Evolutionary conservation across 2,329 filamentous ascomycete genomes (phyloP).

Genomic region (Colletotrichum theobromicola): DNA sequence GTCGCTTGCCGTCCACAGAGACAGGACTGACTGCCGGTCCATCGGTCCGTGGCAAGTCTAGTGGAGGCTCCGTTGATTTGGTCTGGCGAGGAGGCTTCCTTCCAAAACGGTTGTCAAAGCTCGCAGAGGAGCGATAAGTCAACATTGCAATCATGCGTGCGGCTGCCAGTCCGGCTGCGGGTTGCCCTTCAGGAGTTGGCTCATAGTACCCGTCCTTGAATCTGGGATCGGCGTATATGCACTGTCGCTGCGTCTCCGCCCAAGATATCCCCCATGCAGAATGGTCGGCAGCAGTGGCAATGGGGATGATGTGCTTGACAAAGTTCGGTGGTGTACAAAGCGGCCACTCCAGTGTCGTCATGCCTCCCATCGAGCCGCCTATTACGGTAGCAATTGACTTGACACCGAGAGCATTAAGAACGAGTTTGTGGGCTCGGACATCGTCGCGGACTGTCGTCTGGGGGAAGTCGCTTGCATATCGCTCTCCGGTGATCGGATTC

Average conservation of each 20-base stretch:
- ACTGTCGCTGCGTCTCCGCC: constrained; percentile 62
- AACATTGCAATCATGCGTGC: constrained; percentile 44
- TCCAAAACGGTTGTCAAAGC: constrained; percentile 40
- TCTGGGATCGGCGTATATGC: constrained; percentile 38
- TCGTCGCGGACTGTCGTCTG: constrained; percentile 73
- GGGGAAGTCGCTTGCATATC: constrained; percentile 58
- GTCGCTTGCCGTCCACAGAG: neutral
- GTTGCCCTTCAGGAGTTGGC: constrained; percentile 34
- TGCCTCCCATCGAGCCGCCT: constrained; percentile 64
- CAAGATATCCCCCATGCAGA: constrained; percentile 65
- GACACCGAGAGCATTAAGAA: constrained; percentile 60
- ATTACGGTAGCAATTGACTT: constrained; percentile 58
- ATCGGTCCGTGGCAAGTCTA: constrained; percentile 49
- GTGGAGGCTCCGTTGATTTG: constrained; percentile 26
- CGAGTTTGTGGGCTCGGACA: constrained; percentile 60
- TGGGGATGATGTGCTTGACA: constrained; percentile 57
- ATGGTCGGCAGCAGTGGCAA: constrained; percentile 60
- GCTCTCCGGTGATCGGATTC: constrained; percentile 19
- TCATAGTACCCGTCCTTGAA: constrained; percentile 38
- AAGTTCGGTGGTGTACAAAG: constrained; percentile 56
- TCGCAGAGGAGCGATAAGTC: constrained; percentile 38
- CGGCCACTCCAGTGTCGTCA: constrained; percentile 61
- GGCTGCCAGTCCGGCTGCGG: constrained; percentile 35
- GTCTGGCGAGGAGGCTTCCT: constrained; percentile 57
- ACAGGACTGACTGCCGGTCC: neutral